Percentiles rank a stretch among this genome's conserved stretches.
phyloP scores from a whole-genome alignment of 1,284 basidiomycete species.

The Apiotrichum akiyoshidainum region DNA sequence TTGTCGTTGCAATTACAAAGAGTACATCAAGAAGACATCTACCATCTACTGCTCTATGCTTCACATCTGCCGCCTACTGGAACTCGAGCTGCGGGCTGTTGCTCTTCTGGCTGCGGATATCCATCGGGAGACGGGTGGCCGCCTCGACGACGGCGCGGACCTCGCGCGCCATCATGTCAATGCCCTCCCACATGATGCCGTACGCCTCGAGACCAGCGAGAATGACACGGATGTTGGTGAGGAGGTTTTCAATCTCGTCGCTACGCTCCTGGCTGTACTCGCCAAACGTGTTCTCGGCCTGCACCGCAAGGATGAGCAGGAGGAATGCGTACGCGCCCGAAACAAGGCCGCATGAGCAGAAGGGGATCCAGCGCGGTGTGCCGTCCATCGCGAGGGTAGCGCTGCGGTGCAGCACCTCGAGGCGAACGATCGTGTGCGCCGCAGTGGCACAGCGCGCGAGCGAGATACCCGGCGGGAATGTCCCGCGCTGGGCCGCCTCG shows the following conservation, averaged over 20 bases:
- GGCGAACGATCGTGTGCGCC: conserved; percentile 49
- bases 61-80: too few species aligned
- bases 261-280: conserved; percentile 24
- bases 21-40: too few species aligned
- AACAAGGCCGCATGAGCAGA: conserved; percentile 51
- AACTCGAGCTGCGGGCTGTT: too few species aligned
- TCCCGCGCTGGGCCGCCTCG: conserved; percentile 10
- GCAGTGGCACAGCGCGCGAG: conserved; percentile 49
- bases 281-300: conserved; percentile 42
- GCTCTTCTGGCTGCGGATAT: conserved; percentile 17
- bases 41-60: too few species aligned
- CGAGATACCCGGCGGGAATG: conserved; percentile 50
- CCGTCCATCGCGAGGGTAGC: conserved; percentile 44
- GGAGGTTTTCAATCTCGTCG: conserved; percentile 47
- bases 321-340: conserved; percentile 50
- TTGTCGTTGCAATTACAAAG: too few species aligned
- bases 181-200: conserved; percentile 51
- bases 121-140: conserved; percentile 12
- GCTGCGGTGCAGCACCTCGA: conserved; percentile 49
- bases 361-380: conserved; percentile 50
- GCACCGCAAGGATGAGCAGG: conserved; percentile 48
- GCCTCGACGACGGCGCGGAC: conserved; percentile 24
- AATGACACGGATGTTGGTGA: conserved; percentile 51
- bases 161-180: conserved; percentile 50
- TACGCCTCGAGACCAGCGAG: conserved; percentile 51